phyloP scores from a whole-genome alignment of 192 early-diverging fungal species.

The Ambispora gerdemannii region DNA sequence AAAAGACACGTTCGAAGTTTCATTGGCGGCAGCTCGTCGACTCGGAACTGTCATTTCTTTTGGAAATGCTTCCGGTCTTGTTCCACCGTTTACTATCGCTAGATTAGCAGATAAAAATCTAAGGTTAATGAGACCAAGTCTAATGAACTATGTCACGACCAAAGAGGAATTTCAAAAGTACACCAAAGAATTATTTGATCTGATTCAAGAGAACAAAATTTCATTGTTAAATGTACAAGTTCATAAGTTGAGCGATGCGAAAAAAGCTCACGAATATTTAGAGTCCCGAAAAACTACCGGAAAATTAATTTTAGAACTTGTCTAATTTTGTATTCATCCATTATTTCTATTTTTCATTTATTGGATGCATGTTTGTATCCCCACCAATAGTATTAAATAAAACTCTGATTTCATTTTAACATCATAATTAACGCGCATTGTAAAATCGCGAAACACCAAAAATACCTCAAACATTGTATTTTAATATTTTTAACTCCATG shows the following conservation, averaged over 20 bases:
- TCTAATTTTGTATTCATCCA: too few relatives aligned
- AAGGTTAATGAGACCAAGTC: slow-evolving; percentile 65
- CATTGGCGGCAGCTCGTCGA: slow-evolving; percentile 58
- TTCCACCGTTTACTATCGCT: slow-evolving; percentile 59
- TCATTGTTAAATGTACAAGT: slow-evolving; percentile 68
- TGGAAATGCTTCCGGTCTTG: slow-evolving; percentile 84
- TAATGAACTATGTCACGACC: slow-evolving; percentile 69
- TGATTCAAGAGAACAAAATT: slow-evolving; percentile 60
- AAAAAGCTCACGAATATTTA: slow-evolving; percentile 75
- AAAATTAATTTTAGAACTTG: slow-evolving; percentile 58
- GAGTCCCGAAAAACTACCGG: slow-evolving; percentile 69
- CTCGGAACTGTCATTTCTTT: slow-evolving; percentile 77
- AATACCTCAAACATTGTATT: too few relatives aligned
- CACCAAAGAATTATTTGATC: slow-evolving; percentile 55
- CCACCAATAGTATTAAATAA: too few relatives aligned
- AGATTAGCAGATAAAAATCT: slow-evolving; percentile 68
- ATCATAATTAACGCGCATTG: too few relatives aligned
- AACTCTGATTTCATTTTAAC: too few relatives aligned
- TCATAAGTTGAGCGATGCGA: slow-evolving; percentile 72
- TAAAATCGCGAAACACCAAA: too few relatives aligned
- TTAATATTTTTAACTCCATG: too few relatives aligned
- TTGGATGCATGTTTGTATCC: too few relatives aligned
- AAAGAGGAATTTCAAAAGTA: slow-evolving; percentile 65
- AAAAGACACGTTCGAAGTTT: slow-evolving; percentile 76
- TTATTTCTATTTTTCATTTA: too few relatives aligned